Evolutionary conservation across 2,329 filamentous ascomycete species (phyloP).

Genomic region (Sporothrix globosa): DNA sequence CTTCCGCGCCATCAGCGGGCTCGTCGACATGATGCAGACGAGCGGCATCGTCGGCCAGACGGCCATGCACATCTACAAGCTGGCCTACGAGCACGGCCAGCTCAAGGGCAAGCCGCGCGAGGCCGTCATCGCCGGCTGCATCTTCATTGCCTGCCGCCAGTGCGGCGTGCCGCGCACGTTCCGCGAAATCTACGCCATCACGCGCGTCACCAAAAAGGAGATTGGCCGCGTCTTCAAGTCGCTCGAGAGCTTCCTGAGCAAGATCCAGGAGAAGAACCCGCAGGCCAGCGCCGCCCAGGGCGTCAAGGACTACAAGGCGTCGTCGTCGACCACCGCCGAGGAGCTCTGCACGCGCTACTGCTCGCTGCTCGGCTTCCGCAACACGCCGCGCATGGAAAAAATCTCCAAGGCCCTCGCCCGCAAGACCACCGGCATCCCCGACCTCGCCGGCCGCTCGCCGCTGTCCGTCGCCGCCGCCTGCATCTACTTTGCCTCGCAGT

Average conservation of each 20-base stretch:
- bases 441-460: conserved; percentile 88
- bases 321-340: conserved; percentile 75
- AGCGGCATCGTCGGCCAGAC: conserved; percentile 81
- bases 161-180: conserved; percentile 86
- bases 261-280: conserved; percentile 65
- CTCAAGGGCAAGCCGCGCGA: conserved; percentile 97
- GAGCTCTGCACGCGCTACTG: conserved; percentile 90
- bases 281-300: conserved; percentile 50
- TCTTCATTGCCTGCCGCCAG: conserved; percentile 96
- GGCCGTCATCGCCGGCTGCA: conserved; percentile 90
- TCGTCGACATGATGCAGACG: conserved; percentile 84
- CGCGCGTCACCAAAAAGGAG: conserved; percentile 94
- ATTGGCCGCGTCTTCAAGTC: conserved; percentile 95
- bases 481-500: conserved; percentile 92
- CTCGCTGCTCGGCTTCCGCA: conserved; percentile 74
- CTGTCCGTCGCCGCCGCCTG: conserved; percentile 92
- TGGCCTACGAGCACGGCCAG: conserved; percentile 86
- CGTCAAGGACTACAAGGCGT: conserved; percentile 72
- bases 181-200: conserved; percentile 90
- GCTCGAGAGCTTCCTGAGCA: conserved; percentile 83
- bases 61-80: conserved; percentile 93
- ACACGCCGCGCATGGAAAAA: conserved; percentile 73
- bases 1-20: conserved; percentile 84
- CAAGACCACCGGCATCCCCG: conserved; percentile 74
- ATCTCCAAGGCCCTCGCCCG: conserved; percentile 78